Conservation (phyloP, 192 early-diverging fungal genomes). For the Coemansia umbellata region DNA sequence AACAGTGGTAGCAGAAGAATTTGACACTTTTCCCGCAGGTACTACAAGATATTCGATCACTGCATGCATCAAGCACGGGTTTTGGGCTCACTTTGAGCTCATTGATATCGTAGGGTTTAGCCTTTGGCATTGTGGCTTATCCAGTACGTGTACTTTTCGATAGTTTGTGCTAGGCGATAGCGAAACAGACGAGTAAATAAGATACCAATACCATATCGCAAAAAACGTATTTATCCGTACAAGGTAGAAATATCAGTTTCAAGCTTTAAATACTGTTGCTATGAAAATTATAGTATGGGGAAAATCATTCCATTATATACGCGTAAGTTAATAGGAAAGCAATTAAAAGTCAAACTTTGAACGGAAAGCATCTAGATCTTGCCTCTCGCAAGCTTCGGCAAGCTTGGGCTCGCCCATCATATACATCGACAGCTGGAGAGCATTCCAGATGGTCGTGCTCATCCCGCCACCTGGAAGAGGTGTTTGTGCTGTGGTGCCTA, state of each 20-base stretch:
- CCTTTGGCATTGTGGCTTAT: constrained; percentile 23
- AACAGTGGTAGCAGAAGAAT: constrained; percentile 74
- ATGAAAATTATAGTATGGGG: too few relatives aligned
- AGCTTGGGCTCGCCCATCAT: constrained; percentile 81
- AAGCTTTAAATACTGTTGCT: too few relatives aligned
- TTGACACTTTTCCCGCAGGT: constrained; percentile 62
- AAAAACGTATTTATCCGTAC: too few relatives aligned
- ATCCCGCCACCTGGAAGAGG: constrained; percentile 50
- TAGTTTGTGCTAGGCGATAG: too few relatives aligned
- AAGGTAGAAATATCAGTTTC: too few relatives aligned
- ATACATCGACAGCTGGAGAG: constrained; percentile 69
- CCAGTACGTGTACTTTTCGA: too few relatives aligned
- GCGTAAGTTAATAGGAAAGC: neutral
- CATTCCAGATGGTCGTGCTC: constrained; percentile 79
- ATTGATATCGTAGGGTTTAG: constrained; percentile 30
- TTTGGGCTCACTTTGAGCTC: constrained; percentile 18
- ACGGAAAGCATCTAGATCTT: constrained; percentile 78
- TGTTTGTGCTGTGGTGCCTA: constrained; percentile 7
- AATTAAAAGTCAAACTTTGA: constrained; percentile 80
- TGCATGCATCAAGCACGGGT: constrained; percentile 34
- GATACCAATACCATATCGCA: too few relatives aligned
- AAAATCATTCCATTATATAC: too few relatives aligned
- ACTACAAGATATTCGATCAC: constrained; percentile 53
- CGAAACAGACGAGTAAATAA: too few relatives aligned
- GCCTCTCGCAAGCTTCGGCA: constrained; percentile 69